Evolutionary conservation across 495 filamentous ascomycete species (phyloP).

Genomic region (Bryoglossum gracile): DNA sequence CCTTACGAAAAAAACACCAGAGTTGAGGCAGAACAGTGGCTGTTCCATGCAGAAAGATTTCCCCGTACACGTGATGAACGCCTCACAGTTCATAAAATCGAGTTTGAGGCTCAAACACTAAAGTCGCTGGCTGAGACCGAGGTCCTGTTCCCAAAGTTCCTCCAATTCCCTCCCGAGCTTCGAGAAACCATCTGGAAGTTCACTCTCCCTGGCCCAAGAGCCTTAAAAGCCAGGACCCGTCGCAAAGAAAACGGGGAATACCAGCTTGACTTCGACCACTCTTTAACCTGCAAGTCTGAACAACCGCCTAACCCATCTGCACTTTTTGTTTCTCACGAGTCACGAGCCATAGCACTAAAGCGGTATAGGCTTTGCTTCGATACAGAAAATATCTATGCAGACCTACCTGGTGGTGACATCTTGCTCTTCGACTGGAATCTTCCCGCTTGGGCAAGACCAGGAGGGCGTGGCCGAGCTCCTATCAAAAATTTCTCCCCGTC

Average conservation of each 20-base stretch:
- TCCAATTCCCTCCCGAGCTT: background rate
- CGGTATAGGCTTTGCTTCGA: constrained; percentile 5
- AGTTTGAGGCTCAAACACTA: too few relatives aligned
- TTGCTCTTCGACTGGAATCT: background rate
- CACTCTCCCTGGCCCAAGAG: constrained; percentile 1
- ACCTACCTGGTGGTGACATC: background rate
- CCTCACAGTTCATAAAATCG: too few relatives aligned
- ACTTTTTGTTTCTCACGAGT: background rate
- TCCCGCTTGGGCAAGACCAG: background rate
- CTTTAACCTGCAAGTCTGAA: background rate
- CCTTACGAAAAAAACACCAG: too few relatives aligned
- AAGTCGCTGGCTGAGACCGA: too few relatives aligned
- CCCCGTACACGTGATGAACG: too few relatives aligned
- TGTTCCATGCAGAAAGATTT: too few relatives aligned
- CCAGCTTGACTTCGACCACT: background rate
- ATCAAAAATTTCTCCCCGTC: background rate
- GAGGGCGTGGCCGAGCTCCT: background rate
- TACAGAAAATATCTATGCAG: constrained; percentile 3
- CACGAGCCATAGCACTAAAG: constrained; percentile 2
- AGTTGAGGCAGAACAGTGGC: too few relatives aligned
- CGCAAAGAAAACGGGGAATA: too few relatives aligned
- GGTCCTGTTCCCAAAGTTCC: too few relatives aligned
- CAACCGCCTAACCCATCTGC: background rate
- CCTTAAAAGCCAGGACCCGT: background rate
- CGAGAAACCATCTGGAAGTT: constrained; percentile 1